A percentile compares a stretch with the other conserved stretches of the same genome.
Evolutionary conservation across 1,139 yeast genomes (phyloP).

Genomic region (Geotrichum australiense): DNA sequence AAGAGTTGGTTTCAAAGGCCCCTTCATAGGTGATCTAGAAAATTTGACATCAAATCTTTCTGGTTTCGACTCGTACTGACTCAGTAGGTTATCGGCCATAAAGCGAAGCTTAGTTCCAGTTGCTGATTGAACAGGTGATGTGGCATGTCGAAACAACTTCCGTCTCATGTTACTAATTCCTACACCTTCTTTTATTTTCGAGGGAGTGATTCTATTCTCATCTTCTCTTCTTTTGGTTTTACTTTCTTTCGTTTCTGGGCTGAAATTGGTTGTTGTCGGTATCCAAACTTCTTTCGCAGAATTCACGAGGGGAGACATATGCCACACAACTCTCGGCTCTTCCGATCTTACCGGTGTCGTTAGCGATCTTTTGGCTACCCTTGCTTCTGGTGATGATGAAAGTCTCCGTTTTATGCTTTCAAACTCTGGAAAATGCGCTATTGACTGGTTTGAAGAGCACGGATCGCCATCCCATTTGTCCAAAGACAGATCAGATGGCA

Average conservation of each 20-base stretch:
- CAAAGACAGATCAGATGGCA: too few relatives aligned
- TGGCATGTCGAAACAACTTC: neutral
- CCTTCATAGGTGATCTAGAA: neutral
- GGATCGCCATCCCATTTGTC: too few relatives aligned
- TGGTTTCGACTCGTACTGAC: neutral
- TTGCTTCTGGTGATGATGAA: neutral
- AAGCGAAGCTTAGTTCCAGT: neutral
- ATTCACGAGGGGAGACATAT: conserved; percentile 8
- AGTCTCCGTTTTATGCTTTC: neutral
- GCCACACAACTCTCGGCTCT: conserved; percentile 13
- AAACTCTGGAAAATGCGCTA: neutral
- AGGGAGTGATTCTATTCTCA: neutral
- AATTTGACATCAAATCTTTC: neutral
- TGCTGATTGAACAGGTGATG: neutral
- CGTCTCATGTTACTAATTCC: neutral
- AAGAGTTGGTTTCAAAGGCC: neutral
- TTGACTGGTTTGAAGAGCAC: neutral
- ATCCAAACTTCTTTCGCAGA: too few relatives aligned
- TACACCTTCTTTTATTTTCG: conserved; percentile 3
- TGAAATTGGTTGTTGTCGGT: too few relatives aligned
- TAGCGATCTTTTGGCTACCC: neutral
- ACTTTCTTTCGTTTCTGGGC: too few relatives aligned
- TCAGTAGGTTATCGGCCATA: too few relatives aligned
- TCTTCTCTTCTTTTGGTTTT: neutral
- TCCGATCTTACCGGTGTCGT: neutral